phyloP scores from a whole-genome alignment of 1,284 basidiomycete genomes.

The Trichosporon sp. region DNA sequence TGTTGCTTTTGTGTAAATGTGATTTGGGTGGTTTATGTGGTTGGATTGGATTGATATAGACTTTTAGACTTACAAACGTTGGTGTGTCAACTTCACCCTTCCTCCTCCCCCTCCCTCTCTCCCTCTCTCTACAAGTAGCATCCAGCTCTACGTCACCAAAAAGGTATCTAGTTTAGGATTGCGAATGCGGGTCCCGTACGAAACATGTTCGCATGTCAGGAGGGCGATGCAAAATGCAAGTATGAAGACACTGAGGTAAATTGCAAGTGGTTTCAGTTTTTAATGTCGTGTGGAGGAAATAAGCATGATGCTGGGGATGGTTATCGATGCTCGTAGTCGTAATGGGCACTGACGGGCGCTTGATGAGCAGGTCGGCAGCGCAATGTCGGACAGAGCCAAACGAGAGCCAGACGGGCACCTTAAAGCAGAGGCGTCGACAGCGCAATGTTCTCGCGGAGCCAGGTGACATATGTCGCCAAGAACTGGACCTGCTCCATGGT shows the following conservation, averaged over 20 bases:
- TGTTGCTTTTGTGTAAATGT: not conserved
- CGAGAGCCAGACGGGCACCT: not conserved
- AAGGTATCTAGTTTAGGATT: not conserved
- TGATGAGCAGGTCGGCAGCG: no score
- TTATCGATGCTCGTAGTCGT: no score
- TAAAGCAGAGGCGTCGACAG: not conserved
- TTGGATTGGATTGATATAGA: not conserved
- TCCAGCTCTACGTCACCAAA: not conserved
- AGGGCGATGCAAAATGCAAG: conserved; percentile 3
- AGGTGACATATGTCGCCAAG: conserved; percentile 68
- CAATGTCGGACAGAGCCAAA: no score
- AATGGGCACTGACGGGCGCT: no score
- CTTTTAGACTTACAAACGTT: not conserved
- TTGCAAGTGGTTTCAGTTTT: not conserved
- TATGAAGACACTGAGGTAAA: not conserved
- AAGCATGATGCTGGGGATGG: not conserved
- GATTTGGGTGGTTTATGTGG: not conserved
- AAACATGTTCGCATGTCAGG: not conserved
- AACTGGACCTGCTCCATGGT: conserved; percentile 87
- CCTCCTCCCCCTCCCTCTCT: not conserved
- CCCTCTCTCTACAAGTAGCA: no score
- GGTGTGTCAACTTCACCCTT: not conserved
- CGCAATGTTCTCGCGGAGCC: conserved; percentile 50
- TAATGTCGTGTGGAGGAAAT: not conserved
- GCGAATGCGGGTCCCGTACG: not conserved